Percentiles rank a stretch among this genome's conserved stretches.
Conservation (phyloP, 257 asterid genomes). For the Fraxinus pennsylvanica region DNA sequence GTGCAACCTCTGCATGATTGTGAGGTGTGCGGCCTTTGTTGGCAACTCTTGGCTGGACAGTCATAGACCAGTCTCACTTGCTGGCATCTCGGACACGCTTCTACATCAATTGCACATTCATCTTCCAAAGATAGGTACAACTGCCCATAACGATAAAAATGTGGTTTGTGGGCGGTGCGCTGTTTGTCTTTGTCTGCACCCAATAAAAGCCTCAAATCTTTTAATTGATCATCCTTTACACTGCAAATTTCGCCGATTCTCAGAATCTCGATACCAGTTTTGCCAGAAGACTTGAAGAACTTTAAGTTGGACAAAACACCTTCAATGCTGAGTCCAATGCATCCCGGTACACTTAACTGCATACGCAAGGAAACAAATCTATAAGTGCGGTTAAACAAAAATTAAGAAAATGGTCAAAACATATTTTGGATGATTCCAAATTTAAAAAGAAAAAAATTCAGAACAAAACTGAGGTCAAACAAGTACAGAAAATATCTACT, state of each 20-base stretch:
- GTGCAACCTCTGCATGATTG: conserved; percentile 69
- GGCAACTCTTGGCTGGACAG: conserved; percentile 69
- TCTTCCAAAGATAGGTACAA: conserved; percentile 58
- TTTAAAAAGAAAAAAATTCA: not conserved
- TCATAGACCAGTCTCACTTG: conserved; percentile 59
- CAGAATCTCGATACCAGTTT: conserved; percentile 57
- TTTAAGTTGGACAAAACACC: conserved; percentile 48
- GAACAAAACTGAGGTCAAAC: not conserved
- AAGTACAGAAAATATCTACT: not conserved
- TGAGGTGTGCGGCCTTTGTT: conserved; percentile 31
- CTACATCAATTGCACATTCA: conserved; percentile 67
- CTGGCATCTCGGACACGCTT: conserved; percentile 71
- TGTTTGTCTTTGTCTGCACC: conserved; percentile 42
- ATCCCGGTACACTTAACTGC: conserved; percentile 75
- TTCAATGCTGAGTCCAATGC: conserved; percentile 44
- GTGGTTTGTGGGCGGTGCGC: conserved; percentile 37
- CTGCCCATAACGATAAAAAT: conserved; percentile 43
- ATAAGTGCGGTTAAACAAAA: not conserved
- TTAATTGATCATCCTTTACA: conserved; percentile 43
- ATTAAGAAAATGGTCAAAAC: not conserved
- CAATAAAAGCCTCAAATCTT: conserved; percentile 61
- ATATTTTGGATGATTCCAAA: not conserved
- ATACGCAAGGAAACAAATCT: conserved; percentile 13
- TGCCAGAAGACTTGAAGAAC: conserved; percentile 47
- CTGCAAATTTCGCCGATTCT: conserved; percentile 54